Evolutionary conservation across 2,329 filamentous ascomycete species (phyloP).

Genomic region (Teratosphaeria pseudoeucalypti): DNA sequence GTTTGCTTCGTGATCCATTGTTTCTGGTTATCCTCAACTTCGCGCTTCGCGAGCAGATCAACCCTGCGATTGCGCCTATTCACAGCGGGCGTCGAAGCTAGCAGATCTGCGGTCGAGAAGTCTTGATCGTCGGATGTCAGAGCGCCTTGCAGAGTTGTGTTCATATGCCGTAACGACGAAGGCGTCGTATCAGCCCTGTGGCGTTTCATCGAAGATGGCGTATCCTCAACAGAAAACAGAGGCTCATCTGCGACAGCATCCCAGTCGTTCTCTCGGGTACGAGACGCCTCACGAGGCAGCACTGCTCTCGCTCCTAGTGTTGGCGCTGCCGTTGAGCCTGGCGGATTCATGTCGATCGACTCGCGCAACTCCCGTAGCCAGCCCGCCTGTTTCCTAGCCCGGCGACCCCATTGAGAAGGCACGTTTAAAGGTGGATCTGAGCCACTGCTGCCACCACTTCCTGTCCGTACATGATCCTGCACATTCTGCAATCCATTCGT

Average conservation of each 20-base stretch:
- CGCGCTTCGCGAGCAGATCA: constrained; percentile 34
- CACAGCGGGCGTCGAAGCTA: constrained; percentile 38
- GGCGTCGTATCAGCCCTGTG: constrained; percentile 10
- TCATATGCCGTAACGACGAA: constrained; percentile 17
- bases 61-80: constrained; percentile 26
- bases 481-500: background rate
- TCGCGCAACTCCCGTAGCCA: constrained; percentile 33
- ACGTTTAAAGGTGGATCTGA: constrained; percentile 35
- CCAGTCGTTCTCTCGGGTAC: constrained; percentile 19
- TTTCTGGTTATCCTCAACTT: constrained; percentile 30
- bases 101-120: constrained; percentile 35
- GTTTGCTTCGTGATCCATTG: constrained; percentile 7
- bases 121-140: constrained; percentile 30
- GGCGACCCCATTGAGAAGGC: constrained; percentile 39
- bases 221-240: constrained; percentile 32
- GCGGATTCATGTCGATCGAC: constrained; percentile 3
- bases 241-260: constrained; percentile 26
- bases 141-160: constrained; percentile 14
- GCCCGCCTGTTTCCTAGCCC: constrained; percentile 27
- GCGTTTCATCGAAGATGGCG: constrained; percentile 28
- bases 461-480: constrained; percentile 11
- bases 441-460: constrained; percentile 25
- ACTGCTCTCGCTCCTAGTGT: constrained; percentile 13
- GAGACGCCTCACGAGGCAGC: constrained; percentile 11
- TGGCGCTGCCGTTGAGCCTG: background rate